Evolutionary conservation across 495 filamentous ascomycete genomes (phyloP).

Genomic region (Trichoderma erinaceum): DNA sequence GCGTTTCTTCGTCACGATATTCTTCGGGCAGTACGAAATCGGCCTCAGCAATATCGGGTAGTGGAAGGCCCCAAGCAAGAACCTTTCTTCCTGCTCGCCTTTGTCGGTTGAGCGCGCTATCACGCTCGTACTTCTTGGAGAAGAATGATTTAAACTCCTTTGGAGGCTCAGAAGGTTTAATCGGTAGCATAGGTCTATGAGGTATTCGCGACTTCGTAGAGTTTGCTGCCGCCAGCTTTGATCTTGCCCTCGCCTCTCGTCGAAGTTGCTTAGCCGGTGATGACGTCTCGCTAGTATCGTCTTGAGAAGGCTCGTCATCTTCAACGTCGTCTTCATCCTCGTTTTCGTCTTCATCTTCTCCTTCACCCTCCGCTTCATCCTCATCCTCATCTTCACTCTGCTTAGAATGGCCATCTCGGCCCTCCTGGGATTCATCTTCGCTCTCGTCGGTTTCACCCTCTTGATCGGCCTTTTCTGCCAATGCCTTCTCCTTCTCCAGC

Average conservation of each 20-base stretch:
- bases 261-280: slow-evolving; percentile 37
- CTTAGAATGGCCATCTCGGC: slow-evolving; percentile 20
- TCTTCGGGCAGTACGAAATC: slow-evolving; percentile 74
- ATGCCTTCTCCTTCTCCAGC: slow-evolving; percentile 55
- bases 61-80: slow-evolving; percentile 69
- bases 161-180: slow-evolving; percentile 32
- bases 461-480: slow-evolving; percentile 43
- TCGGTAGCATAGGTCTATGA: slow-evolving; percentile 17
- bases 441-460: slow-evolving; percentile 24
- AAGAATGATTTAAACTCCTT: slow-evolving; percentile 85
- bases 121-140: slow-evolving; percentile 65
- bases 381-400: slow-evolving; percentile 21
- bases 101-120: slow-evolving; percentile 59
- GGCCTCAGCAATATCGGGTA: slow-evolving; percentile 62
- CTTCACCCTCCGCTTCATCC: slow-evolving; percentile 22
- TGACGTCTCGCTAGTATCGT: slow-evolving; percentile 16
- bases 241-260: slow-evolving; percentile 59
- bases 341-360: slow-evolving; percentile 22
- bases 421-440: slow-evolving; percentile 17
- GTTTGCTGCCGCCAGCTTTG: slow-evolving; percentile 67
- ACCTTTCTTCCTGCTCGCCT: slow-evolving; percentile 51
- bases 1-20: slow-evolving; percentile 59
- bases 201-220: slow-evolving; percentile 58
- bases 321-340: slow-evolving; percentile 20
- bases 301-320: slow-evolving; percentile 22